phyloP scores from a whole-genome alignment of 106 monocot genomes.

The Triglochin maritima region DNA sequence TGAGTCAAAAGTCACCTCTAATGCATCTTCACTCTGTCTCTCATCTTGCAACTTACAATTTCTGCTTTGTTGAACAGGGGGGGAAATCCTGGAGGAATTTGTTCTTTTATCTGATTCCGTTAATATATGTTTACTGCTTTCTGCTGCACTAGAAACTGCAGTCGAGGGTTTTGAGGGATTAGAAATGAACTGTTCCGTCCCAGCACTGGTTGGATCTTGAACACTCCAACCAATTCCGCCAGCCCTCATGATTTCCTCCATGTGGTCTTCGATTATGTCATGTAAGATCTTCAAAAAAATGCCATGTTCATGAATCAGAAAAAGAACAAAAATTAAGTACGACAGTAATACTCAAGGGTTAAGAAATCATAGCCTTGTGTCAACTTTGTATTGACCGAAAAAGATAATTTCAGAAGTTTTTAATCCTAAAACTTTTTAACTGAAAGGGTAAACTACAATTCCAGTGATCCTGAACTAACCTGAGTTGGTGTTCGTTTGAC shows the following conservation, averaged over 20 bases:
- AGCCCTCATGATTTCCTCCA: constrained; percentile 70
- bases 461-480: constrained; percentile 22
- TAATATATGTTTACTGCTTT: constrained; percentile 8
- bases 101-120: constrained; percentile 1
- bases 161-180: background rate
- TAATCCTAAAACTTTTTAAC: background rate
- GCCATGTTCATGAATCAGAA: background rate
- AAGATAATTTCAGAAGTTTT: background rate
- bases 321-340: background rate
- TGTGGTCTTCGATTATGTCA: constrained; percentile 93
- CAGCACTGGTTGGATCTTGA: constrained; percentile 15
- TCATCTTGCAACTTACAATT: constrained; percentile 5
- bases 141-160: constrained; percentile 1
- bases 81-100: constrained; percentile 12
- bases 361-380: background rate
- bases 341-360: background rate
- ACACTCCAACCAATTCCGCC: constrained; percentile 56
- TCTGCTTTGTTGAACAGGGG: constrained; percentile 1
- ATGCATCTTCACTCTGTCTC: constrained; percentile 8
- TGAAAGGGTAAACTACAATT: background rate
- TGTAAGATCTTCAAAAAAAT: constrained; percentile 40
- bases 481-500: constrained; percentile 64
- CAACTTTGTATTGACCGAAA: background rate
- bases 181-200: background rate
- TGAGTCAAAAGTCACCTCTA: constrained; percentile 1